Conservation (phyloP, 768 basidiomycete genomes). For the Pulveroboletus sp. region DNA sequence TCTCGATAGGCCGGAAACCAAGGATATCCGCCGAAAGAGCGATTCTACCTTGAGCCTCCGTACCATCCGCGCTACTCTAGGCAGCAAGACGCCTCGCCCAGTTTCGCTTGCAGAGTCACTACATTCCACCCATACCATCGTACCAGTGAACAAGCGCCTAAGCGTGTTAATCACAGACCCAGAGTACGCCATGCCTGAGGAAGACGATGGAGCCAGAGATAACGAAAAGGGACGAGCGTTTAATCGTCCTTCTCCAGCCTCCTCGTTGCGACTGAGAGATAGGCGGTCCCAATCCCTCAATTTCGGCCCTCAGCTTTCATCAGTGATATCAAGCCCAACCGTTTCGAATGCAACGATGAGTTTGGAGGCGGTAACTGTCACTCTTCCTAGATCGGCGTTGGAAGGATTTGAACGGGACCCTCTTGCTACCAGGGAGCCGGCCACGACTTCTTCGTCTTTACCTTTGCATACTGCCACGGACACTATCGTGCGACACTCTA, state of each 20-base stretch:
- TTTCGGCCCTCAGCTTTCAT: constrained; percentile 35
- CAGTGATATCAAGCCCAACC: constrained; percentile 25
- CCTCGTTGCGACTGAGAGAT: constrained; percentile 46
- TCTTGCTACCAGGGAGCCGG: constrained; percentile 40
- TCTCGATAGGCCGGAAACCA: constrained; percentile 39
- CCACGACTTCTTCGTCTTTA: constrained; percentile 39
- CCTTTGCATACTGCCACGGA: constrained; percentile 23
- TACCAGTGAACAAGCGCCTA: constrained; percentile 60
- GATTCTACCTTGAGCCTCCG: constrained; percentile 78
- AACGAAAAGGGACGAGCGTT: constrained; percentile 17
- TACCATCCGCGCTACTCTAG: constrained; percentile 58
- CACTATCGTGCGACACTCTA: constrained; percentile 25
- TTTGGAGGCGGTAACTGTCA: constrained; percentile 28
- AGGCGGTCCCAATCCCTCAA: constrained; percentile 66
- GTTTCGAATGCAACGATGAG: constrained; percentile 30
- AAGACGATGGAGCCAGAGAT: constrained; percentile 38
- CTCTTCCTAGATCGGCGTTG: constrained; percentile 25
- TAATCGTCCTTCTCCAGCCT: constrained; percentile 38
- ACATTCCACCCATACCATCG: constrained; percentile 69
- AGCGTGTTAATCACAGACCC: constrained; percentile 67
- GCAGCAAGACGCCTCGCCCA: constrained; percentile 56
- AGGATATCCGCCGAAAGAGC: constrained; percentile 77
- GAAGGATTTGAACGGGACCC: constrained; percentile 38
- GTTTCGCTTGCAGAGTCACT: constrained; percentile 77
- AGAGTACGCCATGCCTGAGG: constrained; percentile 64